Conservation (phyloP, 2,329 filamentous ascomycete species). For the Aspergillus ruber region DNA sequence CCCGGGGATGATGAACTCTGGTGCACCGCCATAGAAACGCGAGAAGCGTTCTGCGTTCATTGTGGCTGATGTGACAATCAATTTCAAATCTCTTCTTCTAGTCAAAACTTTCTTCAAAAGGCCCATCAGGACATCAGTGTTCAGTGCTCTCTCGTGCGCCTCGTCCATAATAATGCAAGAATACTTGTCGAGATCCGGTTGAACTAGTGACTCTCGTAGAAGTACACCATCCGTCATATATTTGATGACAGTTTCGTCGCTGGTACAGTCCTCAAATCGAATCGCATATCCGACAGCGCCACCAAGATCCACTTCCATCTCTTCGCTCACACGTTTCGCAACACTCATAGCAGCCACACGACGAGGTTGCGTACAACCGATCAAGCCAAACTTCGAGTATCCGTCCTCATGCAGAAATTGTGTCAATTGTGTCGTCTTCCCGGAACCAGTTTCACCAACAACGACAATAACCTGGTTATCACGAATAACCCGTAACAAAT, state of each 20-base stretch:
- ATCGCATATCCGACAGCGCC: conserved; percentile 91
- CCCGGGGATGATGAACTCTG: conserved; percentile 93
- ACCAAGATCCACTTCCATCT: conserved; percentile 92
- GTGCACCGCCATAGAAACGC: conserved; percentile 90
- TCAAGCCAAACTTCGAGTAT: conserved; percentile 79
- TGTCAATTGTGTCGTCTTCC: conserved; percentile 94
- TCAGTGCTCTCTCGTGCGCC: conserved; percentile 91
- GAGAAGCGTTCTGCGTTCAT: conserved; percentile 98
- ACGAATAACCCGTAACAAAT: conserved; percentile 80
- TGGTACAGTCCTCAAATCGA: conserved; percentile 96
- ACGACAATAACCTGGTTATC: conserved; percentile 98
- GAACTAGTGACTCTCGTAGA: conserved; percentile 84
- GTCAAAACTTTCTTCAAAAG: conserved; percentile 95
- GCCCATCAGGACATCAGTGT: conserved; percentile 96
- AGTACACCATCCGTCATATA: conserved; percentile 99
- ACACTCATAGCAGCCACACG: conserved; percentile 99
- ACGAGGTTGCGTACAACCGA: conserved; percentile 91
- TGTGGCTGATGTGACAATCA: conserved; percentile 96
- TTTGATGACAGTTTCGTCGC: conserved; percentile 90
- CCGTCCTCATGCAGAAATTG: conserved; percentile 96
- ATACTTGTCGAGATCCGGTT: conserved; percentile 89
- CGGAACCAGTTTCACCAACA: conserved; percentile 93
- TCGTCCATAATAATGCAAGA: conserved; percentile 99
- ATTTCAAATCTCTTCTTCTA: conserved; percentile 79
- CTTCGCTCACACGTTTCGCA: conserved; percentile 93